Percentiles rank a stretch among this genome's conserved stretches.
Conservation (phyloP, 2,329 filamentous ascomycete genomes). For the Reticulascus tulasneorum region DNA sequence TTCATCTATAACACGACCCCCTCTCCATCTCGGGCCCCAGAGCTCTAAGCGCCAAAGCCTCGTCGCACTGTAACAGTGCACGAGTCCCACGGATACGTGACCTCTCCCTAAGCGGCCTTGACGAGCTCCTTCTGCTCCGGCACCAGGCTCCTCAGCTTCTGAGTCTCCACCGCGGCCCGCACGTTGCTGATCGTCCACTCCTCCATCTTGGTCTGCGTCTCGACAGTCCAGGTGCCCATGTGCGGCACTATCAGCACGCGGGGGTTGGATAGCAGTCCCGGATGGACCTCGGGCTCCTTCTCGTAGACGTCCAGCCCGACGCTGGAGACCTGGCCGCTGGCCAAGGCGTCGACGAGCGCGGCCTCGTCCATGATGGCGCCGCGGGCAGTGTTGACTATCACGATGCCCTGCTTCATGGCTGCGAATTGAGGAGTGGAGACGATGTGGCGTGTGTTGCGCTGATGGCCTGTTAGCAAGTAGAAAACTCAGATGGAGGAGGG, state of each 20-base stretch:
- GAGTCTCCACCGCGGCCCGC: conserved; percentile 55
- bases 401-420: conserved; percentile 72
- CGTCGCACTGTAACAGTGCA: too few relatives aligned
- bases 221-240: conserved; percentile 79
- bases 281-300: conserved; percentile 73
- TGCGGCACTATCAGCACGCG: conserved; percentile 75
- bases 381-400: conserved; percentile 79
- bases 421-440: conserved; percentile 68
- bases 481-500: not conserved
- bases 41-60: too few relatives aligned
- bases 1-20: too few relatives aligned
- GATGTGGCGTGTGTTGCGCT: conserved; percentile 67
- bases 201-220: conserved; percentile 66
- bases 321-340: conserved; percentile 64
- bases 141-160: conserved; percentile 65
- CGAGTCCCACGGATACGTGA: too few relatives aligned
- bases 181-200: conserved; percentile 72
- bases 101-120: too few relatives aligned
- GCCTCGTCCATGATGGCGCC: conserved; percentile 80
- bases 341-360: conserved; percentile 70
- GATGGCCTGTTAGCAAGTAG: not conserved
- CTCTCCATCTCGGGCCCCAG: too few relatives aligned
- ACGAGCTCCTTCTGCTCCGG: conserved; percentile 56
- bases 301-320: conserved; percentile 81
- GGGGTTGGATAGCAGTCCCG: conserved; percentile 65